Evolutionary conservation across 192 early-diverging fungal species (phyloP).

Genomic region (Rhizophagus clarus): DNA sequence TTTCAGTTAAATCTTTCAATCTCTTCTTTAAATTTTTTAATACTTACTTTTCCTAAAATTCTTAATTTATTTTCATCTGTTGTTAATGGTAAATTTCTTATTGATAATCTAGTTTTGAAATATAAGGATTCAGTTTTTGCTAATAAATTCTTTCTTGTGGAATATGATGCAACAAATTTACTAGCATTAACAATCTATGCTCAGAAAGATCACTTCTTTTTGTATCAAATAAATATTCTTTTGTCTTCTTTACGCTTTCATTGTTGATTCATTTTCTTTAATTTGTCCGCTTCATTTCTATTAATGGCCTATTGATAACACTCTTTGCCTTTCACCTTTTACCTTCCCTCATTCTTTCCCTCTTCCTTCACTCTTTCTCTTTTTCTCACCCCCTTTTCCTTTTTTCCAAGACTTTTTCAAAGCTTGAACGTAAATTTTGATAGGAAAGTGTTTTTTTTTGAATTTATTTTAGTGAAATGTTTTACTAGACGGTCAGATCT

Average conservation of each 20-base stretch:
- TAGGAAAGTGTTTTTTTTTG: too few relatives aligned
- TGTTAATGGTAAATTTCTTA: slow-evolving; percentile 79
- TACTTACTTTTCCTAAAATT: slow-evolving; percentile 56
- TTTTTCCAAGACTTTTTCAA: too few relatives aligned
- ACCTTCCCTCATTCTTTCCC: too few relatives aligned
- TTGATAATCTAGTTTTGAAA: slow-evolving; percentile 87
- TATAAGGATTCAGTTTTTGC: slow-evolving; percentile 83
- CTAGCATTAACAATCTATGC: slow-evolving; percentile 62
- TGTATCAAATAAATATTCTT: slow-evolving; percentile 86
- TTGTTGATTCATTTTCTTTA: slow-evolving; percentile 61
- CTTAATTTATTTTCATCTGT: slow-evolving; percentile 76
- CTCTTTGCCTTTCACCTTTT: too few relatives aligned
- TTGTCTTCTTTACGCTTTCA: slow-evolving; percentile 73
- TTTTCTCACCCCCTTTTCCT: too few relatives aligned
- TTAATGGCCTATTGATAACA: slow-evolving; percentile 85
- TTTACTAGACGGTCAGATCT: too few relatives aligned
- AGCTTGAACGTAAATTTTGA: too few relatives aligned
- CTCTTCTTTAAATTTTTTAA: slow-evolving; percentile 77
- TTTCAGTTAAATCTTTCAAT: slow-evolving; percentile 63
- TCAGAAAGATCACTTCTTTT: slow-evolving; percentile 87
- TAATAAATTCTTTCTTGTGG: slow-evolving; percentile 78
- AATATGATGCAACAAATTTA: slow-evolving; percentile 85
- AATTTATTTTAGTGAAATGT: too few relatives aligned
- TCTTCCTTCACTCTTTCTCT: too few relatives aligned
- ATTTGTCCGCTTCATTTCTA: slow-evolving; percentile 62